Evolutionary conservation across 495 filamentous ascomycete species (phyloP), one percentile per base, ranked within the genome.

Genomic region (Penicillium argentinense): DNA sequence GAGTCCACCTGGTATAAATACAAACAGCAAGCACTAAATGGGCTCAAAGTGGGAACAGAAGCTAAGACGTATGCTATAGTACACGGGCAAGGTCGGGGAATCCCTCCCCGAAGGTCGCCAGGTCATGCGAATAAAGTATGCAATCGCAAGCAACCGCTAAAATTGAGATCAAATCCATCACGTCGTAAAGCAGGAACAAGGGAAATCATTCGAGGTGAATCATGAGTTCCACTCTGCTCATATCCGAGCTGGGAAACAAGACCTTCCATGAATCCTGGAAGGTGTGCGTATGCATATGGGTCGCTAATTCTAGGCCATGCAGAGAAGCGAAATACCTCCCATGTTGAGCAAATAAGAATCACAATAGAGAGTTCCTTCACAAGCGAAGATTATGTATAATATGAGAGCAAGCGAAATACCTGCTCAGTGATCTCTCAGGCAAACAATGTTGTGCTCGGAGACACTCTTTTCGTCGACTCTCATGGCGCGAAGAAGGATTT

Each of bases 401-500:
- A n/a, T 42, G 43, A 17, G 11, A 36, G 32, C 21, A 49, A 37
- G 29, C 14, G 27, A 36, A 30, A 32, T 12, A 16, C 2, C 39
- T 28, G n/a, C 28, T 63, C 42, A 63, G 11, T 27, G 49, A 33
- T 63, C 59, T 21, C 44, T 53, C 32, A 71, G 47, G 64, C 66
- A 67, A 26, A 62, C 42, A 13, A 71, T 58, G 13, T 44, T 56
- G 7, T 53, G 47, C 18, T 59, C 53, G 5, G 60, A 44, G 18
- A 63, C 56, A 5, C 52, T 16, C 3, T 42, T 49, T 37, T 63
- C 57, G 7, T 63, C 60, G 7, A 57, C 43, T 2, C 66, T 58
- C 25, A 74, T 49, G n/a, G 67, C 63, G 14, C 51, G 49, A 11
- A 72, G 57, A 18, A 74, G 51, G 7, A 60, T 48, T 4, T 67